phyloP scores from a whole-genome alignment of 805 yeast species.

The Kodamaea neixiangensis region DNA sequence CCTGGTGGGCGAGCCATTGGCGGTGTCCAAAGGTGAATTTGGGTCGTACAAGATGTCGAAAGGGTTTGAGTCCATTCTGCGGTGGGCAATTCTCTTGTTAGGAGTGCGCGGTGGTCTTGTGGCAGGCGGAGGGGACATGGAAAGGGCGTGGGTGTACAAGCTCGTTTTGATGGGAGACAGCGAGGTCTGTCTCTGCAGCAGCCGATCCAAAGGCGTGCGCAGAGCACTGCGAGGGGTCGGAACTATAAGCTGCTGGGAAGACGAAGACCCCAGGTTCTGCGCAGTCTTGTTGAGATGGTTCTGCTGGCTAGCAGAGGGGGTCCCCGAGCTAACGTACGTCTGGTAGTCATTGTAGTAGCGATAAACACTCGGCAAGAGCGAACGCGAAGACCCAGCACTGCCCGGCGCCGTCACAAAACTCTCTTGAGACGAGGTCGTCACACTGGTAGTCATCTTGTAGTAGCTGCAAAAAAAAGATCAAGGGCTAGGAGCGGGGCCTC shows the following conservation, averaged over 20 bases:
- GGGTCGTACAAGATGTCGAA: constrained; percentile 27
- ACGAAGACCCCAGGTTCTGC: background rate
- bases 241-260: background rate
- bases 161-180: background rate
- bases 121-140: constrained; percentile 6
- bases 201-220: background rate
- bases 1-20: background rate
- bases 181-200: background rate
- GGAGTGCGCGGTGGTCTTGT: constrained; percentile 6
- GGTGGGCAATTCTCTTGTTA: constrained; percentile 5
- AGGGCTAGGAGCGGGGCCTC: background rate
- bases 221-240: background rate
- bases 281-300: background rate
- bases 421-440: constrained; percentile 14
- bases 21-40: background rate
- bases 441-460: constrained; percentile 5
- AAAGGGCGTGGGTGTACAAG: background rate
- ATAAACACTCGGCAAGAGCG: constrained; percentile 2
- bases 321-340: constrained; percentile 2
- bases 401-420: constrained; percentile 16
- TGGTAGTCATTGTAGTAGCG: constrained; percentile 1
- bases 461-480: background rate
- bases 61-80: constrained; percentile 25
- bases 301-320: background rate
- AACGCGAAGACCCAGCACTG: constrained; percentile 6